Base-by-base conservation (phyloP, 768 basidiomycete genomes). In the Neoboletus magnificus region DNA sequence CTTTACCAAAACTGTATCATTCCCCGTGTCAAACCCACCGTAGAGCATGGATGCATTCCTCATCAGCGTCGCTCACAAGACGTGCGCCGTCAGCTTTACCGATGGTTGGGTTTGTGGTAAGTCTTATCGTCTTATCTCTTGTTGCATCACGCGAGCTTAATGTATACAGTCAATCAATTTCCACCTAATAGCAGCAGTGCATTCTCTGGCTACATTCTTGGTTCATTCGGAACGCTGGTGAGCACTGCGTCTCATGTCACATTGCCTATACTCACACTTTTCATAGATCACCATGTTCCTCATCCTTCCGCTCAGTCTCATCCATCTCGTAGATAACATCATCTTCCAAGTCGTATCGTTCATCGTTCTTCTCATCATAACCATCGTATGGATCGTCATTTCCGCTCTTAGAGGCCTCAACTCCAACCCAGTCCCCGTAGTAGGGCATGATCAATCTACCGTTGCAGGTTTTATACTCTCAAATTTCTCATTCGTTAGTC, bases 11-110 rank as follows among this genome's bases (percentile, higher is more conserved):
- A 7, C 15, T 5, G 13, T 20, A 3, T 32, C 15, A 1, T 37
- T 29, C 22, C 30, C 4, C 4, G 11, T 29, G 23, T 39, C 23
- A 13, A 61, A 44, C 20, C 30, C 15, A 27, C 27, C 30, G 5
- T 18, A 66, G 65, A 62, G 55, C 39, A 64, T 66, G 65, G 65
- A 66, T 22, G 57, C 57, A 8, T 62, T 66, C 32, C 65, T 66
- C 29, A 44, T 67, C 45, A 50, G 41, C 13, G 53, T 66, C 33
- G 62, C 65, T 48, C 65, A 64, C 44, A 66, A 67, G 48, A 66
- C 65, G 1, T 66, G 65, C 13, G 65, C 65, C 20, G 37, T 66
- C 48, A 66, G 65, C 42, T 66, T 66, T 33, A 43, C 59, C 4
- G 36, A 64, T 4, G 65, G 65, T 10, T 61, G 59, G 59, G 50